Base-by-base conservation (phyloP, 1,284 basidiomycete species). In the Neonothopanus nambi region DNA sequence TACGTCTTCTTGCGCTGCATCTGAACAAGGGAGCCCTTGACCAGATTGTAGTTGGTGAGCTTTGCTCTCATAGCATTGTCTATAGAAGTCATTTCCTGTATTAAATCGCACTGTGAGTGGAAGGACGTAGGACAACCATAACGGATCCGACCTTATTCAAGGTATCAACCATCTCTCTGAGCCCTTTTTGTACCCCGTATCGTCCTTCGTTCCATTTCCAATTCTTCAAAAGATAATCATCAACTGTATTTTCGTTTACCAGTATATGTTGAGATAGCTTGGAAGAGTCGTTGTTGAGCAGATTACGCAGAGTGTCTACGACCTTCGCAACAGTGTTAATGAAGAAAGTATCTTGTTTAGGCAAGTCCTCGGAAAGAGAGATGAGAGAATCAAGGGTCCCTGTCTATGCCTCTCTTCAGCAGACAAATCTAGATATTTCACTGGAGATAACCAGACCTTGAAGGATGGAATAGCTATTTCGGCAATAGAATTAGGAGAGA, bases 1-100 rank as follows among this genome's bases (percentile, higher is more conserved):
- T 67, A 95, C 93, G 84, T 86, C 78, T 93, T 92, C 82, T 95
- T 98, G 59, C 96, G 85, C 68, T 98, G 93, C 77, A 98, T 85
- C 66, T 93, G 89, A n/a, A 87, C 85, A 55, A 99, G 76, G 42
- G 91, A 88, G 0, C 95, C 94, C 71, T 99, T 99, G 50, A 95
- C 91, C 18, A 96, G 76, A 66, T 95, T 96, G 73, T 99, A 99
- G 64, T 86, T 88, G 64, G 88, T 91, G 30, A 95, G 74, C 71
- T 98, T 98, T 55, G 86, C 79, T 78, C 91, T 95, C 82, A 94
- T 89, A 36, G 89, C 84, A 65, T 87, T 88, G 70, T 96, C 93
- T 59, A 95, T 93, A 20, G 91, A 91, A 36, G 79, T 79, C 85
- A 94, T 90, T 78, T 95, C 93, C 92, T 95, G 60, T 28, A 18